These are phyloP conservation scores for Haplosporangium gracile DNA, from an alignment of 192 early-diverging fungal genomes.

Conservation along the genomic window DNA sequence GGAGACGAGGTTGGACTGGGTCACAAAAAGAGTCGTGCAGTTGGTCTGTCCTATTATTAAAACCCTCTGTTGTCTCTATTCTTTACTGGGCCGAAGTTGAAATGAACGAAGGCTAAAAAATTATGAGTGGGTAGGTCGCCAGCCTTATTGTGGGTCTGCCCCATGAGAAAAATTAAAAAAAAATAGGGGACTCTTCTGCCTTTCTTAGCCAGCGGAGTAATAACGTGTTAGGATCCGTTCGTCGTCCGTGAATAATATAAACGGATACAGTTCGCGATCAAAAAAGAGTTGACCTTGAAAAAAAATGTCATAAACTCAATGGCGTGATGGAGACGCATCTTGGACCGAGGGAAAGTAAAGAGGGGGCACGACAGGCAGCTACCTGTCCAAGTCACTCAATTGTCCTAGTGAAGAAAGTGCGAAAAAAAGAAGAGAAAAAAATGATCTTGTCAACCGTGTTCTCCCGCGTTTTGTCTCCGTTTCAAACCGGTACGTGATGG, in stretches of 20 bases:
- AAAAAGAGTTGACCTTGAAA: not conserved
- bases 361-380: not conserved
- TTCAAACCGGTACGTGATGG: not conserved
- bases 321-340: constrained; percentile 1
- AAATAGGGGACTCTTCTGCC: not conserved
- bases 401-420: not conserved
- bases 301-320: not conserved
- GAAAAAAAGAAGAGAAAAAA: not conserved
- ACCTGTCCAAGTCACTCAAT: not conserved
- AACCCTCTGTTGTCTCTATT: not conserved
- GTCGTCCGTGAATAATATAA: not conserved
- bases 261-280: not conserved
- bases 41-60: not conserved
- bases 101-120: not conserved
- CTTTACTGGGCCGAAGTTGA: not conserved
- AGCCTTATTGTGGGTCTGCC: no score
- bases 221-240: constrained; percentile 4
- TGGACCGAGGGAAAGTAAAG: not conserved
- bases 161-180: not conserved
- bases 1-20: not conserved
- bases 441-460: not conserved
- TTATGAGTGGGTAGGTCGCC: not conserved
- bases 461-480: not conserved
- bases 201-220: not conserved
- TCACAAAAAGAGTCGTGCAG: not conserved